These are phyloP conservation scores for Madurella fahalii DNA, from an alignment of 2,329 filamentous ascomycete species.

Conservation along the genomic window DNA sequence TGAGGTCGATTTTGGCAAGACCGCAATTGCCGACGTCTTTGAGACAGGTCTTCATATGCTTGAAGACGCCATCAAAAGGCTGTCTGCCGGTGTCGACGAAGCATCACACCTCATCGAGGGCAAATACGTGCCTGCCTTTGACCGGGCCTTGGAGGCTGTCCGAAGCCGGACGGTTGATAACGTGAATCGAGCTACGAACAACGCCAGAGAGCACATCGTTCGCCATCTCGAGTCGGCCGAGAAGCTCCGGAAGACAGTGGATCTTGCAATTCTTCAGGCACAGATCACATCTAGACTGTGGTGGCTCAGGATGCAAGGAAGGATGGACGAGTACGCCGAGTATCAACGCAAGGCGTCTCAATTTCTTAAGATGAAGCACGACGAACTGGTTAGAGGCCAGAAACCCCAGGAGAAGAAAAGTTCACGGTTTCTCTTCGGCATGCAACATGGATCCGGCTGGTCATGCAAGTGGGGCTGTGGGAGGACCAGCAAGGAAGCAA, in stretches of 20 bases:
- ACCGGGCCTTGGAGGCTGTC: constrained; percentile 28
- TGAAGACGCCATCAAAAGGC: constrained; percentile 37
- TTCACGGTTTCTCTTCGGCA: constrained; percentile 1
- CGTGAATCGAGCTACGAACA: constrained; percentile 26
- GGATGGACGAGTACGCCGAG: constrained; percentile 40
- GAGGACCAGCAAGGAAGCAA: not conserved
- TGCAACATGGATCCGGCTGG: not conserved
- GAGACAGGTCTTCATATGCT: constrained; percentile 42
- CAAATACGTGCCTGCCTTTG: constrained; percentile 19
- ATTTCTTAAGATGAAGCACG: constrained; percentile 31
- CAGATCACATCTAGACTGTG: constrained; percentile 54
- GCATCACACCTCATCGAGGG: constrained; percentile 27
- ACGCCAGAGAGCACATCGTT: constrained; percentile 33
- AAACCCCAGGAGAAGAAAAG: constrained; percentile 4
- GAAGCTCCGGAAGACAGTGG: constrained; percentile 38
- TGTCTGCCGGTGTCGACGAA: constrained; percentile 39
- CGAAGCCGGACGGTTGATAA: constrained; percentile 24
- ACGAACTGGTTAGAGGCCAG: constrained; percentile 8
- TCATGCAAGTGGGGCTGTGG: constrained; percentile 1
- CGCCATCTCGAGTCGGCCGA: constrained; percentile 33
- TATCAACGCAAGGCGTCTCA: constrained; percentile 46
- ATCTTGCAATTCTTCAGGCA: constrained; percentile 46
- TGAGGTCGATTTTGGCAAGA: constrained; percentile 55
- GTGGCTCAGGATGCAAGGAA: constrained; percentile 53
- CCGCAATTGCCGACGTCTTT: constrained; percentile 41